Evolutionary conservation across 2,329 filamentous ascomycete species (phyloP).

Genomic region (Xylariaceae sp.): DNA sequence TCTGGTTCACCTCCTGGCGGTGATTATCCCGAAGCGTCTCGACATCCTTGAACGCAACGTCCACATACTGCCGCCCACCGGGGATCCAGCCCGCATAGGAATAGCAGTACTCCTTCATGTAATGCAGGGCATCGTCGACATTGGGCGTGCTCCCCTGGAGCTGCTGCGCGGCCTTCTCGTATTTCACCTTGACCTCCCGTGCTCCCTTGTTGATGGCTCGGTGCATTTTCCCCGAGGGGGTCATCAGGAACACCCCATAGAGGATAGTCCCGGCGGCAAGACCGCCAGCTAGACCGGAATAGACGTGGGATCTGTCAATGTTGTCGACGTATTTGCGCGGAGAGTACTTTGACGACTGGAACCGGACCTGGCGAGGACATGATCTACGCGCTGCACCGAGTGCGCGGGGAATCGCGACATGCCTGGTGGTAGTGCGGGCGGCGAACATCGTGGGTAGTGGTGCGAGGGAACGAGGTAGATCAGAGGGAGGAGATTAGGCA

Average conservation of each 20-base stretch:
- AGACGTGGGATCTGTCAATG: constrained; percentile 26
- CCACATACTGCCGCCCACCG: constrained; percentile 60
- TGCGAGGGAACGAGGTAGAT: too few species aligned
- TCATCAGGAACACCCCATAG: constrained; percentile 36
- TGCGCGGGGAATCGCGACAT: constrained; percentile 6
- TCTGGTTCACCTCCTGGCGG: constrained; percentile 60
- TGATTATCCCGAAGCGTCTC: constrained; percentile 62
- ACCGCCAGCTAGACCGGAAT: constrained; percentile 36
- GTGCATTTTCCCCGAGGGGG: constrained; percentile 33
- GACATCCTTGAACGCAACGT: constrained; percentile 62
- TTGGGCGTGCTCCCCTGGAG: constrained; percentile 56
- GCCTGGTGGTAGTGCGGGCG: constrained; percentile 6
- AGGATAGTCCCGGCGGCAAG: constrained; percentile 34
- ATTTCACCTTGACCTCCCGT: constrained; percentile 51
- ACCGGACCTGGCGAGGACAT: constrained; percentile 23
- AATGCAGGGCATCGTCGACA: constrained; percentile 58
- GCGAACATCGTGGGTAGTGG: constrained; percentile 7
- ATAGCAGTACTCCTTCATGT: constrained; percentile 57
- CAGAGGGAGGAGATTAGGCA: too few species aligned
- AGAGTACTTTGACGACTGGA: constrained; percentile 32
- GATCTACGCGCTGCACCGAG: constrained; percentile 8
- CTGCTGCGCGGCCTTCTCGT: constrained; percentile 51
- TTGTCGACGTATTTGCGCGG: constrained; percentile 13
- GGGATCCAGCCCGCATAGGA: constrained; percentile 67
- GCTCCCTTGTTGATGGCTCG: constrained; percentile 38